A percentile compares a stretch with the other conserved stretches of the same genome.
Conservation (phyloP, 148 eudicot genomes). For the Dianthus caryophyllus region DNA sequence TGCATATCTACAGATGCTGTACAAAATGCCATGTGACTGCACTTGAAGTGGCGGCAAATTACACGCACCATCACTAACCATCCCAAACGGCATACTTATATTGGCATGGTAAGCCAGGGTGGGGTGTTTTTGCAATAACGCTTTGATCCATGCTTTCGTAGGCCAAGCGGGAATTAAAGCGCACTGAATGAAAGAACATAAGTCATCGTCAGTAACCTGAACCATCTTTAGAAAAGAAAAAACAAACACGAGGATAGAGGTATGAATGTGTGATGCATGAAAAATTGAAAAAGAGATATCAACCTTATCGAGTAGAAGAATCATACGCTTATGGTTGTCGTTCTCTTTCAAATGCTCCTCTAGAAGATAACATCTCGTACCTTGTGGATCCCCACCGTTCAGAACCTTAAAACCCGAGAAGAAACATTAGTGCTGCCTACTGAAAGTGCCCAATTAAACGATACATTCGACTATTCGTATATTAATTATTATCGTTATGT, state of each 20-base stretch:
- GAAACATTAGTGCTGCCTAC: not conserved
- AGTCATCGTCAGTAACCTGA: conserved; percentile 14
- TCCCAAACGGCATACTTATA: conserved; percentile 87
- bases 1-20: not conserved
- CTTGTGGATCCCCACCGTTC: conserved; percentile 96
- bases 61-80: conserved; percentile 36
- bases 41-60: not conserved
- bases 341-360: conserved; percentile 90
- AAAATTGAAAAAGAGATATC: not conserved
- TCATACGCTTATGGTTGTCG: conserved; percentile 81
- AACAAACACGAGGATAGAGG: not conserved
- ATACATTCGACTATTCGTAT: not conserved
- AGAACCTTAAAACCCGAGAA: conserved; percentile 44
- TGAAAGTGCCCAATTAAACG: not conserved
- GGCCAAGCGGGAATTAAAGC: conserved; percentile 97
- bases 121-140: conserved; percentile 73
- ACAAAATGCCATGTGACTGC: not conserved
- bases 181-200: conserved; percentile 47
- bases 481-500: not conserved
- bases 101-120: conserved; percentile 93
- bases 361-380: conserved; percentile 89
- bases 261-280: too few species aligned
- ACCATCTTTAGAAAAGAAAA: not conserved
- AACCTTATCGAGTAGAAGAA: conserved; percentile 81
- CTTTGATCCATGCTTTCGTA: conserved; percentile 91